Evolutionary conservation across 176 grass and related monocot genomes (phyloP).

Genomic region (Themeda triandra): DNA sequence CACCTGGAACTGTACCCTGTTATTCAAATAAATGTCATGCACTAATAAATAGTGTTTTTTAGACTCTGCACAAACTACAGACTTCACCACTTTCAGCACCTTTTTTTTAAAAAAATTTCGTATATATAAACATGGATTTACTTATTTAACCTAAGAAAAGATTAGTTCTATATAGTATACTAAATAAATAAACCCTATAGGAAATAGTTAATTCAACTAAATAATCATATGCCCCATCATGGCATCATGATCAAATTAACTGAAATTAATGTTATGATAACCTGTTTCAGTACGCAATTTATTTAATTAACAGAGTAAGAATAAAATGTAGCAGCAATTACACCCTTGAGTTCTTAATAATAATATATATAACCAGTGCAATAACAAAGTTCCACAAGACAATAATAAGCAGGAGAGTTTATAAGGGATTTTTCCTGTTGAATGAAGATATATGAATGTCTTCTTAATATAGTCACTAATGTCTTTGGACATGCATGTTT

Average conservation of each 20-base stretch:
- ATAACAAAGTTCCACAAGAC: neutral
- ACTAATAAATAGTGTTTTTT: neutral
- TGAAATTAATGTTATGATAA: neutral
- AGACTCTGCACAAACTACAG: neutral
- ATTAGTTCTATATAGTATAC: neutral
- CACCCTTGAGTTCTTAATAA: neutral
- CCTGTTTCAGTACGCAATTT: neutral
- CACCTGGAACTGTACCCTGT: conserved; percentile 5
- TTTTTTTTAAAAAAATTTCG: neutral
- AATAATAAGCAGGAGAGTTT: too few species aligned
- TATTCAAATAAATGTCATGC: neutral
- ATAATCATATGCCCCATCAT: neutral
- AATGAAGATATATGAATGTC: too few species aligned
- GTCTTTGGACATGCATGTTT: too few species aligned
- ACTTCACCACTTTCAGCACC: neutral
- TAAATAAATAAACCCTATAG: neutral
- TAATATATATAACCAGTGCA: neutral
- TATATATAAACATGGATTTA: neutral
- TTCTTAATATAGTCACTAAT: too few species aligned
- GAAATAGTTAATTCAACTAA: neutral
- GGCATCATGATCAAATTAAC: too few species aligned
- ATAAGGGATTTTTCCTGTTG: too few species aligned
- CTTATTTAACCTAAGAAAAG: neutral
- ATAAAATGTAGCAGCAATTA: neutral
- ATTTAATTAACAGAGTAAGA: neutral